phyloP scores from a whole-genome alignment of 1,284 basidiomycete genomes.

The Ganoderma meredithae region DNA sequence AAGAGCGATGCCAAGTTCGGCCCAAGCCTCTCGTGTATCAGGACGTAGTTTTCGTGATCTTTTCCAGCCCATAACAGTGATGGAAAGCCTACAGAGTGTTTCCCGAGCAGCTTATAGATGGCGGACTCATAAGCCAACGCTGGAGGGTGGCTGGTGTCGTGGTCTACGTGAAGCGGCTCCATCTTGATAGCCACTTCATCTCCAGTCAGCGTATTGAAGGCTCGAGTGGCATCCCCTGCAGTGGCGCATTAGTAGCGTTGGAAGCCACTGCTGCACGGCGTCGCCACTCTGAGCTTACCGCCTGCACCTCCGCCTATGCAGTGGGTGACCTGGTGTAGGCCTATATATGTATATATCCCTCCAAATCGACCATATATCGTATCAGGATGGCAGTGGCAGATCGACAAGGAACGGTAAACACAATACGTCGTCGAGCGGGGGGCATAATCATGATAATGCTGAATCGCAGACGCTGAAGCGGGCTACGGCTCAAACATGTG shows the following conservation, averaged over 20 bases:
- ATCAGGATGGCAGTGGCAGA: not conserved
- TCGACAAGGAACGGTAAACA: no score
- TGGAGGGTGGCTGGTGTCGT: not conserved
- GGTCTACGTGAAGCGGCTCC: not conserved
- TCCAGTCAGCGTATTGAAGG: not conserved
- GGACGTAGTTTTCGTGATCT: not conserved
- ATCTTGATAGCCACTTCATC: not conserved
- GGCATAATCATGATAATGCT: no score
- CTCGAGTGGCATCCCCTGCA: not conserved
- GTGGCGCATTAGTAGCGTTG: not conserved
- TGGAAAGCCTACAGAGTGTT: not conserved
- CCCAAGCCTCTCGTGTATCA: not conserved
- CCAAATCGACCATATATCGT: not conserved
- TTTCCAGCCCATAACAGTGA: not conserved
- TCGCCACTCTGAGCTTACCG: not conserved
- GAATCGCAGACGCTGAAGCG: no score
- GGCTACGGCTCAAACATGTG: no score
- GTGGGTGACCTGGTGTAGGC: not conserved
- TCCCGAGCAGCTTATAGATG: not conserved
- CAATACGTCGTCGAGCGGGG: no score
- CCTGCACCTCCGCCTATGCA: not conserved
- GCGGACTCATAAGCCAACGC: not conserved
- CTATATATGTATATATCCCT: not conserved
- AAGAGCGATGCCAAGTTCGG: not conserved
- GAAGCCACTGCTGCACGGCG: no score